phyloP scores from a whole-genome alignment of 2,329 filamentous ascomycete genomes.

The Monosporascus sp. region DNA sequence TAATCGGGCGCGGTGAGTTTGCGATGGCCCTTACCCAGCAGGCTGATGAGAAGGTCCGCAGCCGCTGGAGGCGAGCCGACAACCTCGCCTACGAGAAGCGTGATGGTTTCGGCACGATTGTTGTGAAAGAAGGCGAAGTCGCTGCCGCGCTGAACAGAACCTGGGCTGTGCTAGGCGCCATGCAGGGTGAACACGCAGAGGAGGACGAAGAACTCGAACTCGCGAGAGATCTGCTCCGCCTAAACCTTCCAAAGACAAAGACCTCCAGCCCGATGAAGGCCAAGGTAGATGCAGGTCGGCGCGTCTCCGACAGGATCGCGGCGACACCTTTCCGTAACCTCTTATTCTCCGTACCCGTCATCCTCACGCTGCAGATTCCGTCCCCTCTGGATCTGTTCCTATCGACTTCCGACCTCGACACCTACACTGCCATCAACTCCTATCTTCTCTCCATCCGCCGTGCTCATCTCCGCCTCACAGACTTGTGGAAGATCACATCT shows the following conservation, averaged over 20 bases:
- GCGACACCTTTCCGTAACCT: slow-evolving; percentile 69
- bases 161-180: slow-evolving; percentile 72
- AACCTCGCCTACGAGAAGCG: slow-evolving; percentile 53
- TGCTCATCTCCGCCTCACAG: slow-evolving; percentile 76
- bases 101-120: slow-evolving; percentile 55
- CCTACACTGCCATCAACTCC: slow-evolving; percentile 79
- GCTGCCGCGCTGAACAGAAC: slow-evolving; percentile 69
- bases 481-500: slow-evolving; percentile 79
- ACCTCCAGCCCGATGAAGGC: slow-evolving; percentile 32
- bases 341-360: slow-evolving; percentile 71
- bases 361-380: slow-evolving; percentile 65
- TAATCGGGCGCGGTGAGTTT: slow-evolving; percentile 86
- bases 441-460: slow-evolving; percentile 83
- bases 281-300: slow-evolving; percentile 26
- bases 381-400: slow-evolving; percentile 87
- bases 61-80: slow-evolving; percentile 62
- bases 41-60: slow-evolving; percentile 73
- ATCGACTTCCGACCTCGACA: slow-evolving; percentile 65
- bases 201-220: slow-evolving; percentile 81
- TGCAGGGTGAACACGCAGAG: slow-evolving; percentile 64
- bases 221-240: slow-evolving; percentile 68
- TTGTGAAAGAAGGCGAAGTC: slow-evolving; percentile 84
- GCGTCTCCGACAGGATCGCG: slow-evolving; percentile 31
- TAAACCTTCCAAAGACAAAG: slow-evolving; percentile 54
- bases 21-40: slow-evolving; percentile 80